A percentile compares a stretch with the other conserved stretches of the same genome.
Evolutionary conservation across 345 rosid species (phyloP).

Genomic region (Luvunga scandens): DNA sequence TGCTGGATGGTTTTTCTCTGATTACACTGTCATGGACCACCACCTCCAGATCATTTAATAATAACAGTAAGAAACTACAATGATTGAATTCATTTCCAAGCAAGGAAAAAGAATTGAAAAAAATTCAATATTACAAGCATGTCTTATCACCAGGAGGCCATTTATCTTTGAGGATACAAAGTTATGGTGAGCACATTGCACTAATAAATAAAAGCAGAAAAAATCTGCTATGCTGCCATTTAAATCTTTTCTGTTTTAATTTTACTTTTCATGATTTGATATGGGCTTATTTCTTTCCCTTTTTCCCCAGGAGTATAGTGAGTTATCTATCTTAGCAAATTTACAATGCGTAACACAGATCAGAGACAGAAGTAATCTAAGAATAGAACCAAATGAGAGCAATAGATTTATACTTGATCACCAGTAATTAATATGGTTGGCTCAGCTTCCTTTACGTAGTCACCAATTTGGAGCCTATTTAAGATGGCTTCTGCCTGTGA

Average conservation of each 20-base stretch:
- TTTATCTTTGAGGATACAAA: slow-evolving; percentile 40
- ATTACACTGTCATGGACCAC: slow-evolving; percentile 75
- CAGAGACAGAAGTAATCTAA: background rate
- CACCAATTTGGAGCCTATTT: slow-evolving; percentile 49
- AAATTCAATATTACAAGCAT: slow-evolving; percentile 7
- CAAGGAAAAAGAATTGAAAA: slow-evolving; percentile 4
- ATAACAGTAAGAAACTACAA: slow-evolving; percentile 32
- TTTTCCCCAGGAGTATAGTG: background rate
- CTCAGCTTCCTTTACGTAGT: slow-evolving; percentile 45
- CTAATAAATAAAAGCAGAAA: background rate
- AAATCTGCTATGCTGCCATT: background rate
- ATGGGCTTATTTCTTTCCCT: background rate
- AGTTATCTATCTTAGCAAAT: background rate
- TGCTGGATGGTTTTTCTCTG: slow-evolving; percentile 79
- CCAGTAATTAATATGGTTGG: slow-evolving; percentile 63
- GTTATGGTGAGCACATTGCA: background rate
- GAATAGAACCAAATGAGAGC: slow-evolving; percentile 5
- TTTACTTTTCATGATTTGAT: background rate
- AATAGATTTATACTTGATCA: slow-evolving; percentile 71
- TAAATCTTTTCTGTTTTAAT: background rate
- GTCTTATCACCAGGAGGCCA: slow-evolving; percentile 34
- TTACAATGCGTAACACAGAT: slow-evolving; percentile 2
- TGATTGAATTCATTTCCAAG: slow-evolving; percentile 7
- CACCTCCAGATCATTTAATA: slow-evolving; percentile 56
- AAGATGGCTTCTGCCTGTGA: slow-evolving; percentile 83